Base-by-base conservation (phyloP, 129 eudicot genomes). In the Helianthus tuberosus region DNA sequence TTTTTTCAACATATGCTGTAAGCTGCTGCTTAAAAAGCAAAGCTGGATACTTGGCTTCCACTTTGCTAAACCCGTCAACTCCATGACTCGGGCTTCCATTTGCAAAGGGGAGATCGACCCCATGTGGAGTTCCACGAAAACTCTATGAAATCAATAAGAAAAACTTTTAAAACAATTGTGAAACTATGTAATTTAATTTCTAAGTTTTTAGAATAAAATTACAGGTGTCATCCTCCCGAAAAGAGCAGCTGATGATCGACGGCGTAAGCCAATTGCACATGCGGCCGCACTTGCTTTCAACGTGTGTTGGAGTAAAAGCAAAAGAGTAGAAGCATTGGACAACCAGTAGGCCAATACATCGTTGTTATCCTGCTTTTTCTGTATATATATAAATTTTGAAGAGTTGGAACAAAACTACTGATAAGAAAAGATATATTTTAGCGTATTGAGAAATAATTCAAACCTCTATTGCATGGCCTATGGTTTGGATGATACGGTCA, bases 11-110 rank as follows among this genome's bases (percentile, higher is more conserved):
- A 76, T 86, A 94, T 32, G 98, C 98, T 11, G 97, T 94, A 78
- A 94, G 96, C 77, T 94, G 98, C 80, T 94, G 98, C 88, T 94
- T 94, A 76, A 94, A 94, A 71, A 94, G 93, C 81, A 94, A 86
- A 69, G 98, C 96, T 11, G 98, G 98, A 77, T 94, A 94, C 74
- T 94, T 94, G 73, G 98, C 98, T 83, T 94, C 98, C 64, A 94
- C 98, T 90, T 90, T 96, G 77, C 85, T 85, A 48, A 84, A 73
- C 69, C 86, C 73, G 60, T 85, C 97, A 13, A 77, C 83, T 79
- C 96, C 96, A 72, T 73, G 74, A 75, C 86, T 68, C 84, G 84
- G 32, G 71, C 77, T 55, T 52, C 91, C 89, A 74, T 80, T 86
- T 38, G 60, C 82, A 64, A 84, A 93, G 78, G 97, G 57, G 70